Evolutionary conservation across 1,139 yeast genomes (phyloP).

Genomic region (Kurtzmaniella quercitrusa): DNA sequence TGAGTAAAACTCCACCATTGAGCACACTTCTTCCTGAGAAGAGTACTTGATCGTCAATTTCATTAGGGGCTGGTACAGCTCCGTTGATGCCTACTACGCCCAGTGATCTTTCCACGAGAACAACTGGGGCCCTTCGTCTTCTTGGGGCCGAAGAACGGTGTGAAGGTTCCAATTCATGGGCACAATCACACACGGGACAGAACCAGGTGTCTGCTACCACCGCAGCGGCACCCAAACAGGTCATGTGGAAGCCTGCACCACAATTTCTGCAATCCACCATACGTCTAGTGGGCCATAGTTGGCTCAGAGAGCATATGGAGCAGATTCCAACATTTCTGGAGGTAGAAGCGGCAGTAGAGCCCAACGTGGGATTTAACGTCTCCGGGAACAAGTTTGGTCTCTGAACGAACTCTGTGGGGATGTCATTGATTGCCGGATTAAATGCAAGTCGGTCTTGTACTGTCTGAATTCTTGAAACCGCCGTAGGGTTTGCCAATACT

Average conservation of each 20-base stretch:
- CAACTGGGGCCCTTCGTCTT: background rate
- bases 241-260: slow-evolving; percentile 30
- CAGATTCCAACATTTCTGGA: slow-evolving; percentile 18
- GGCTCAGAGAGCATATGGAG: slow-evolving; percentile 35
- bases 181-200: slow-evolving; percentile 42
- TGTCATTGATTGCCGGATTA: slow-evolving; percentile 36
- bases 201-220: slow-evolving; percentile 24
- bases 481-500: slow-evolving; percentile 7
- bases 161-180: slow-evolving; percentile 24
- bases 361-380: slow-evolving; percentile 1
- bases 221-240: slow-evolving; percentile 27
- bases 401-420: slow-evolving; percentile 33
- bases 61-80: slow-evolving; percentile 9
- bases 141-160: background rate
- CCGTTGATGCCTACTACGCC: background rate
- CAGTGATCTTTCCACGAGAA: background rate
- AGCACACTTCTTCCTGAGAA: slow-evolving; percentile 16
- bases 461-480: slow-evolving; percentile 6
- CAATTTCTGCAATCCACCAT: slow-evolving; percentile 32
- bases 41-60: slow-evolving; percentile 32
- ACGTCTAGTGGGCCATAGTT: slow-evolving; percentile 18
- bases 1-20: slow-evolving; percentile 39
- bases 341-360: too few relatives aligned
- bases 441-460: slow-evolving; percentile 29
- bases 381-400: background rate